Percentiles rank a stretch among this genome's conserved stretches.
phyloP scores from a whole-genome alignment of 495 filamentous ascomycete species.

The Daldinia loculata region DNA sequence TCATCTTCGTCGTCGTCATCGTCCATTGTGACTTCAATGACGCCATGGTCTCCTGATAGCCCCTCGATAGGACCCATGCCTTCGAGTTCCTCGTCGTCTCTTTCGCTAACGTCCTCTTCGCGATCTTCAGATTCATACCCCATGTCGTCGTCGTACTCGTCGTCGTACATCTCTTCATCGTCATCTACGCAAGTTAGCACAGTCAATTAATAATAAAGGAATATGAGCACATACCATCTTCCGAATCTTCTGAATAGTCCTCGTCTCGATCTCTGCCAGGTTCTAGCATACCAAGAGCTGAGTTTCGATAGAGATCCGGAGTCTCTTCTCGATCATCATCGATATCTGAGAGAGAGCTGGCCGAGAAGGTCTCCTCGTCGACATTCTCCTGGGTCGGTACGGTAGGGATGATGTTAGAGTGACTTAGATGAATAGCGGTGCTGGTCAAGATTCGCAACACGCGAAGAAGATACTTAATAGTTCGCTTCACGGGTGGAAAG shows the following conservation, averaged over 20 bases:
- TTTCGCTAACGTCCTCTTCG: slow-evolving; percentile 88
- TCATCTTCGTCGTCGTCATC: slow-evolving; percentile 76
- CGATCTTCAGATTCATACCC: slow-evolving; percentile 82
- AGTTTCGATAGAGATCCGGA: slow-evolving; percentile 95
- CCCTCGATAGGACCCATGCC: slow-evolving; percentile 89
- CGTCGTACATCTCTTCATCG: slow-evolving; percentile 86
- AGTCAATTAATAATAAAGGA: background rate
- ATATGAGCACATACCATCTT: slow-evolving; percentile 61
- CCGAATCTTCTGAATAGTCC: slow-evolving; percentile 72
- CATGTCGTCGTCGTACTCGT: slow-evolving; percentile 86
- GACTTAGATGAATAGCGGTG: slow-evolving; percentile 84
- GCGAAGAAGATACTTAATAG: slow-evolving; percentile 93
- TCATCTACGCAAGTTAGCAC: slow-evolving; percentile 53
- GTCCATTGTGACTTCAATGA: slow-evolving; percentile 86
- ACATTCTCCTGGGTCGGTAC: slow-evolving; percentile 71
- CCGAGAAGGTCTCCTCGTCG: slow-evolving; percentile 89
- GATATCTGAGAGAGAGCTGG: slow-evolving; percentile 87
- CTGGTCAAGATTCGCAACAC: slow-evolving; percentile 87
- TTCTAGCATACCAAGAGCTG: slow-evolving; percentile 93
- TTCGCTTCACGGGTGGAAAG: slow-evolving; percentile 88
- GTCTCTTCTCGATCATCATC: slow-evolving; percentile 94
- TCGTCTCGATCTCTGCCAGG: slow-evolving; percentile 72
- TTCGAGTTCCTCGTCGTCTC: slow-evolving; percentile 77
- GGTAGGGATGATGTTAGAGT: slow-evolving; percentile 73
- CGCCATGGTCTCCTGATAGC: slow-evolving; percentile 75